These are phyloP conservation scores for Pseudogymnoascus destructans DNA, from an alignment of 2,329 filamentous ascomycete genomes.

Conservation along the genomic window DNA sequence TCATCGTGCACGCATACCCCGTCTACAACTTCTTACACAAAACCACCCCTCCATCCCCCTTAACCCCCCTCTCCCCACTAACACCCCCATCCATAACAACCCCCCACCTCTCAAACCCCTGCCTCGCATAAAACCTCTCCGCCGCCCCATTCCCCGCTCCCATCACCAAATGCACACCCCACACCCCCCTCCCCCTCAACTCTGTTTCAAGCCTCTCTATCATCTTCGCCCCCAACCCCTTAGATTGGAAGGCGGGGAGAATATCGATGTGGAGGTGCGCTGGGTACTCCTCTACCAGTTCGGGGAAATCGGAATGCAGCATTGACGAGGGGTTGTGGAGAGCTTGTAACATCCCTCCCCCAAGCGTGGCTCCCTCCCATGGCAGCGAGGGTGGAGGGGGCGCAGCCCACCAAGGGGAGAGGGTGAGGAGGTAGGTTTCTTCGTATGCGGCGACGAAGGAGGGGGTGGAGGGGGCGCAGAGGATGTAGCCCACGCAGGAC, in stretches of 20 bases:
- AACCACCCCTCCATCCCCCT: not conserved
- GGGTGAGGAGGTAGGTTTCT: not conserved
- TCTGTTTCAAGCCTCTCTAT: not conserved
- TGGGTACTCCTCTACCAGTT: not conserved
- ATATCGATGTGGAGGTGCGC: not conserved
- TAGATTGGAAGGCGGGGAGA: not conserved
- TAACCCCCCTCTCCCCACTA: not conserved
- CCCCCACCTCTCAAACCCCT: not conserved
- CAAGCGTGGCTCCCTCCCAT: not conserved
- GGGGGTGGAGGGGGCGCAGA: not conserved
- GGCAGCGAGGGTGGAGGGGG: not conserved
- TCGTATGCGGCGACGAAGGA: not conserved
- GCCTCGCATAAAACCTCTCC: not conserved
- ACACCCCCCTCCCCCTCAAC: not conserved
- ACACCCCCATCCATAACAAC: not conserved
- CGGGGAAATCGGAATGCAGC: not conserved
- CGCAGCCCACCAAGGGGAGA: not conserved
- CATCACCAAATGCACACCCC: not conserved
- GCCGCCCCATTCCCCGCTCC: not conserved
- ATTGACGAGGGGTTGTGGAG: not conserved
- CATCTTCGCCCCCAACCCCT: not conserved
- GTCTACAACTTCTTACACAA: not conserved
- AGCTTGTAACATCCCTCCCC: not conserved
- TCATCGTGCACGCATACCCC: not conserved
- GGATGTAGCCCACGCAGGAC: not conserved